phyloP scores from a whole-genome alignment of 2,329 filamentous ascomycete genomes.

The Sporothrix luriei region DNA sequence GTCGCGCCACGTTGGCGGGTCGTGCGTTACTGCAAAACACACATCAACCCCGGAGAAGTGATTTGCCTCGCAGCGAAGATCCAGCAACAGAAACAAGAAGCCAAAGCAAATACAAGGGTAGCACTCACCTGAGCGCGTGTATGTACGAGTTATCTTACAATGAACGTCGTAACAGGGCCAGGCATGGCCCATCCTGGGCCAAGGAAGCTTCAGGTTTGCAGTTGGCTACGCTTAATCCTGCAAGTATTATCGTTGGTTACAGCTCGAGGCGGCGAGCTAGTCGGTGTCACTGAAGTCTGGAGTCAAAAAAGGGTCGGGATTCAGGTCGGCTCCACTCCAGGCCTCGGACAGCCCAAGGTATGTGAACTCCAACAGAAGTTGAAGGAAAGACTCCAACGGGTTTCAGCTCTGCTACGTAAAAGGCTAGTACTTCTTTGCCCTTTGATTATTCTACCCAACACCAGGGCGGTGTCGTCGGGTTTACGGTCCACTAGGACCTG shows the following conservation, averaged over 20 bases:
- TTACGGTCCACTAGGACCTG: background rate
- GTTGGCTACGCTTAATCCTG: conserved; percentile 3
- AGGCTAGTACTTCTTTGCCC: too few species aligned
- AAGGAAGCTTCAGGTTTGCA: background rate
- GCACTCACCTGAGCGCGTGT: too few species aligned
- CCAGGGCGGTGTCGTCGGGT: background rate
- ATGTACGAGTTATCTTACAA: too few species aligned
- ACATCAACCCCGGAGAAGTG: background rate
- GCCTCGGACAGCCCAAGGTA: conserved; percentile 3
- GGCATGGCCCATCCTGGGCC: background rate
- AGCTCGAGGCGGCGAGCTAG: background rate
- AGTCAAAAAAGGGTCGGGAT: background rate
- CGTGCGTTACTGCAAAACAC: too few species aligned
- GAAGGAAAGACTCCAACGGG: too few species aligned
- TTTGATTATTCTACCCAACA: background rate
- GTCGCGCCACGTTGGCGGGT: background rate
- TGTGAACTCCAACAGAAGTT: background rate
- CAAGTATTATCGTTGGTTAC: background rate
- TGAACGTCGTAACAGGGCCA: background rate
- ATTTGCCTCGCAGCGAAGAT: conserved; percentile 20
- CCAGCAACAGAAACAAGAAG: background rate
- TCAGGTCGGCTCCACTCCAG: conserved; percentile 5
- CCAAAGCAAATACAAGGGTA: too few species aligned
- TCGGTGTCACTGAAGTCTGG: background rate
- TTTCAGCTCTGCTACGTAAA: too few species aligned